Evolutionary conservation across 768 basidiomycete species (phyloP).

Genomic region (Termitomyces sp.): DNA sequence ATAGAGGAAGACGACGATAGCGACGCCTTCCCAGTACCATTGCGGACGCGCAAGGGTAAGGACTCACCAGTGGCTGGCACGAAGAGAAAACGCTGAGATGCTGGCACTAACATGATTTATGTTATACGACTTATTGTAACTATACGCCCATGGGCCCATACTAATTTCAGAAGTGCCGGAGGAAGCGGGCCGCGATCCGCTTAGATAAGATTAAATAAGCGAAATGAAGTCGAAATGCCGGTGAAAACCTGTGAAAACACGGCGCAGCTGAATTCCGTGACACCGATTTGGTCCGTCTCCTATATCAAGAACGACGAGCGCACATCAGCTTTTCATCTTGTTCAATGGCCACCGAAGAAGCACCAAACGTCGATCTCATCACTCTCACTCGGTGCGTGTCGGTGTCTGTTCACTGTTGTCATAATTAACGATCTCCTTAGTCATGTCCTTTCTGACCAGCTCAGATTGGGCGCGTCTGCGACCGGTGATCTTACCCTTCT

Average conservation of each 20-base stretch:
- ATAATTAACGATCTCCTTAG: slow-evolving; percentile 30
- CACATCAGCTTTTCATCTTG: slow-evolving; percentile 15
- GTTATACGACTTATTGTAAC: background rate
- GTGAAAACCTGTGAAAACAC: slow-evolving; percentile 7
- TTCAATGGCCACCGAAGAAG: slow-evolving; percentile 54
- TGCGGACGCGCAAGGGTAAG: slow-evolving; percentile 66
- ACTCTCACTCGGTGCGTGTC: slow-evolving; percentile 80
- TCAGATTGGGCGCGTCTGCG: slow-evolving; percentile 75
- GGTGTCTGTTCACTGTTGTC: background rate
- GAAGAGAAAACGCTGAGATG: slow-evolving; percentile 65
- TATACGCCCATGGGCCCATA: too few relatives aligned
- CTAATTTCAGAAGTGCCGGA: background rate
- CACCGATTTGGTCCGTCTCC: slow-evolving; percentile 20
- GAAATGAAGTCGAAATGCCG: slow-evolving; percentile 7
- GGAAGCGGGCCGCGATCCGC: slow-evolving; percentile 8
- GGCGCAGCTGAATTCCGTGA: slow-evolving; percentile 12
- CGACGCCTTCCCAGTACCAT: slow-evolving; percentile 67
- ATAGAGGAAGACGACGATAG: slow-evolving; percentile 67
- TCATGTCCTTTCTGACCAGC: slow-evolving; percentile 85
- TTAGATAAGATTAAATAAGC: slow-evolving; percentile 20
- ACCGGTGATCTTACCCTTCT: slow-evolving; percentile 94
- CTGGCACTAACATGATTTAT: slow-evolving; percentile 14
- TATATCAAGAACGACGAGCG: slow-evolving; percentile 1
- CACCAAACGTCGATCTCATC: slow-evolving; percentile 83
- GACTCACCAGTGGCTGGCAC: slow-evolving; percentile 46